Base-by-base conservation (phyloP, 306 rosid genomes). In the Calophaca sinica region DNA sequence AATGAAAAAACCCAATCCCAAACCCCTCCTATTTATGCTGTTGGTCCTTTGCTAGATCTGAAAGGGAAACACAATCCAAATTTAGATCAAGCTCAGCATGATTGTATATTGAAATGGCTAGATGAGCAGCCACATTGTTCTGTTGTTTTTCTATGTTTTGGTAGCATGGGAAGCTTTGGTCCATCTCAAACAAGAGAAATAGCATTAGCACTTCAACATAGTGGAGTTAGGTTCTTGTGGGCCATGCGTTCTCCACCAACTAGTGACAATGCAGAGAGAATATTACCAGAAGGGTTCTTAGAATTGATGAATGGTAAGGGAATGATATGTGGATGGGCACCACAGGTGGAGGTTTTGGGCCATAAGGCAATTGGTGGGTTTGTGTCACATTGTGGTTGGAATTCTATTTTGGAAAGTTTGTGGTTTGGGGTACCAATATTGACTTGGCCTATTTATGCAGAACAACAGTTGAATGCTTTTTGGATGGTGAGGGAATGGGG, bases 381-480 rank as follows among this genome's bases (percentile, higher is more conserved):
- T 59, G 77, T 90, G 5, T 88, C 89, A 2, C 96, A 86, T 38
- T 90, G 91, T 54, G 93, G 96, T 2, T 90, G 96, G 96, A 90
- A 88, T 60, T 90, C 93, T 5, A 39, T 79, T 26, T 44, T 88
- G 82, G 96, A 88, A 75, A 90, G 93, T 72, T 50, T 90, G 78
- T 90, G 93, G 96, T 72, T 76, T 72, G 91, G 89, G 5, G 91
- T 90, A 3, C 93, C 96, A 7, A 80, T 85, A 67, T 78, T 84
- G 62, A 81, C 96, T 15, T 90, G 87, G 96, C 96, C 93, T 5
- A 53, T 88, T n/a, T 88, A 84, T 77, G 93, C 87, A 5, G 96
- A 88, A 78, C 91, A 90, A 6, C 88, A 88, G 62, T 42, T 90
- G 7, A 90, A 88, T 57, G 93, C 93, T 8, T 86, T 84, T 66